Evolutionary conservation across 192 early-diverging fungal species (phyloP).

Genomic region (Mortierella alpina): DNA sequence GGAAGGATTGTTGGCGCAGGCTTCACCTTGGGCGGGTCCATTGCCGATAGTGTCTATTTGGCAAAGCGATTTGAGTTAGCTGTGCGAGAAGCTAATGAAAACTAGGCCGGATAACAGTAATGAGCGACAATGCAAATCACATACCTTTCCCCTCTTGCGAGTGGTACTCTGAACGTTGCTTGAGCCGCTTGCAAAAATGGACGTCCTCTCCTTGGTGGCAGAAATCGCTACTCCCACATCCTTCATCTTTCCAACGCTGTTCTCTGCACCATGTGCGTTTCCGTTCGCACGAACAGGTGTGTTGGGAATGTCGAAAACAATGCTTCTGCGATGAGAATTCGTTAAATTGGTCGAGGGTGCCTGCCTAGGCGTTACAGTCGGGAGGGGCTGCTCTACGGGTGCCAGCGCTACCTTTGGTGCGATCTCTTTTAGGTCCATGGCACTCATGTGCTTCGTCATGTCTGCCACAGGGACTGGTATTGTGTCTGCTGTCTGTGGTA

Average conservation of each 20-base stretch:
- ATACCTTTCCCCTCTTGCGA: constrained; percentile 51
- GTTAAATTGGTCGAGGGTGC: background rate
- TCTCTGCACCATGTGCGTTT: background rate
- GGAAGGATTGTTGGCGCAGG: constrained; percentile 45
- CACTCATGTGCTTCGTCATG: constrained; percentile 39
- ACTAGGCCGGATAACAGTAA: background rate
- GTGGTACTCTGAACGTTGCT: constrained; percentile 11
- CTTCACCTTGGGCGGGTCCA: constrained; percentile 50
- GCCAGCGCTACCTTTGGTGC: constrained; percentile 16
- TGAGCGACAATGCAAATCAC: background rate
- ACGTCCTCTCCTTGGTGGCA: constrained; percentile 29
- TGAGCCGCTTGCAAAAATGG: constrained; percentile 24
- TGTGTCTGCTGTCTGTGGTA: constrained; percentile 39
- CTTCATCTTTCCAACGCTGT: constrained; percentile 31
- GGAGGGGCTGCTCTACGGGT: background rate
- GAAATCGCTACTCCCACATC: constrained; percentile 35
- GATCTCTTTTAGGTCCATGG: constrained; percentile 27
- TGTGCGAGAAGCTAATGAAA: too few relatives aligned
- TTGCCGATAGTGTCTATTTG: constrained; percentile 41
- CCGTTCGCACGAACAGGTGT: constrained; percentile 15
- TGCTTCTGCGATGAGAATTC: constrained; percentile 35
- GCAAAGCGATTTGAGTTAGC: too few relatives aligned
- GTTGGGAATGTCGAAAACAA: constrained; percentile 36
- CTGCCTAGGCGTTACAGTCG: constrained; percentile 16
- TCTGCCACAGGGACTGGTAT: constrained; percentile 39